Conservation (phyloP, 1,139 yeast species). For the Dujonia santamariae region DNA sequence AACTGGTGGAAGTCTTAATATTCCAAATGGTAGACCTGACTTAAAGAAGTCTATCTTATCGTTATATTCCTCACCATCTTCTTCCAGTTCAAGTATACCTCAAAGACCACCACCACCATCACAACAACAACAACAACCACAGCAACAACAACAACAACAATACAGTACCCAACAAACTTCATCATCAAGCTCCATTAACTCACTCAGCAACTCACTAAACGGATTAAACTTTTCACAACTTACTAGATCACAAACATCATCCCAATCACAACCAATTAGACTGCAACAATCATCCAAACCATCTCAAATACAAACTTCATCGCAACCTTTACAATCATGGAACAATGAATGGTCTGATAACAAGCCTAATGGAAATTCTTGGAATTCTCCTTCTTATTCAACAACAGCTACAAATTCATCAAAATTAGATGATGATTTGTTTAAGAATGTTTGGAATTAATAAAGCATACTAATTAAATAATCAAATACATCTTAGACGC, state of each 20-base stretch:
- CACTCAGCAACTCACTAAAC: conserved; percentile 30
- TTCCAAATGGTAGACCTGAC: conserved; percentile 47
- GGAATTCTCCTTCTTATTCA: too few relatives aligned
- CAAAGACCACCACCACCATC: conserved; percentile 22
- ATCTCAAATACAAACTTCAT: conserved; percentile 7
- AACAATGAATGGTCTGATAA: conserved; percentile 39
- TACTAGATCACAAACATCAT: neutral
- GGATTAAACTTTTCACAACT: conserved; percentile 33
- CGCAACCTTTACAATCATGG: conserved; percentile 19
- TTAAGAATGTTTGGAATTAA: conserved; percentile 58
- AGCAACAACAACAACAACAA: conserved; percentile 8
- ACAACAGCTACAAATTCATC: conserved; percentile 14
- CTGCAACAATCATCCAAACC: too few relatives aligned
- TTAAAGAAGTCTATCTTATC: conserved; percentile 88
- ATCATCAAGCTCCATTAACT: conserved; percentile 14
- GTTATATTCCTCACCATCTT: conserved; percentile 71
- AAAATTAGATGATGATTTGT: conserved; percentile 42
- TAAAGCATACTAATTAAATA: too few relatives aligned
- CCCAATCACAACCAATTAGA: conserved; percentile 6
- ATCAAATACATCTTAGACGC: too few relatives aligned
- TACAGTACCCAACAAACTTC: conserved; percentile 9
- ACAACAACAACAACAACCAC: conserved; percentile 7
- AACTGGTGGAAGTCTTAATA: conserved; percentile 34
- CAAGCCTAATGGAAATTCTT: too few relatives aligned
- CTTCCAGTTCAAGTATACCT: conserved; percentile 33